These are phyloP conservation scores for Yamadazyma nakazawae DNA, from an alignment of 805 yeast genomes.

Conservation along the genomic window DNA sequence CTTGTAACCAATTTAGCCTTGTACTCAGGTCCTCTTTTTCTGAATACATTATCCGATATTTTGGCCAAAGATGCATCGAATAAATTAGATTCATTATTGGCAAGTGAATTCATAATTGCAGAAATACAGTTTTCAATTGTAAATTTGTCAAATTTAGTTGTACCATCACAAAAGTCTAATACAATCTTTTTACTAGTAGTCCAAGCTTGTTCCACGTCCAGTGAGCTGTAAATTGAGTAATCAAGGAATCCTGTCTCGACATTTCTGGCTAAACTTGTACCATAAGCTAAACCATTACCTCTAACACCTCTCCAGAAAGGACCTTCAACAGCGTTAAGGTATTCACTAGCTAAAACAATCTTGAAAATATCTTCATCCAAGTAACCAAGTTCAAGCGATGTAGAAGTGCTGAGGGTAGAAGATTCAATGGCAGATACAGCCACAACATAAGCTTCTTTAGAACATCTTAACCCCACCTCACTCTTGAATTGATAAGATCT, in stretches of 20 bases:
- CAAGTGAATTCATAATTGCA: constrained; percentile 67
- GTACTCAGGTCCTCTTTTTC: constrained; percentile 68
- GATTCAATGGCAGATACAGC: constrained; percentile 85
- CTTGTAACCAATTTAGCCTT: constrained; percentile 49
- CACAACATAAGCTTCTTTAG: constrained; percentile 55
- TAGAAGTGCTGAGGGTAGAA: constrained; percentile 57
- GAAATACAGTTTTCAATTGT: constrained; percentile 73
- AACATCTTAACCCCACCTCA: constrained; percentile 50
- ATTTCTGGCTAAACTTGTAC: constrained; percentile 60
- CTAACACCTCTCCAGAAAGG: constrained; percentile 96
- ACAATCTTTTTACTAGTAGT: constrained; percentile 64
- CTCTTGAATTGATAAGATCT: constrained; percentile 54
- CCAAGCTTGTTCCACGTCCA: constrained; percentile 71
- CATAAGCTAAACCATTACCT: constrained; percentile 93
- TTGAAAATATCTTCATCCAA: constrained; percentile 58
- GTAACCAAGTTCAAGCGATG: constrained; percentile 55
- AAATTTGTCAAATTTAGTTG: constrained; percentile 49
- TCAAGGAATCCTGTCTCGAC: constrained; percentile 65
- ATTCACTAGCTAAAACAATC: constrained; percentile 69
- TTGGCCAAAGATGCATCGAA: constrained; percentile 64
- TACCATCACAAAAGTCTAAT: constrained; percentile 55
- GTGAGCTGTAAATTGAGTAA: constrained; percentile 73
- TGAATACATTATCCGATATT: constrained; percentile 62
- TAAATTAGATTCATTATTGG: constrained; percentile 63
- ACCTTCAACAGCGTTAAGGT: constrained; percentile 85